Percentiles rank a stretch among this genome's conserved stretches.
These are phyloP conservation scores for Cryptococcus floricola DNA, from an alignment of 1,284 basidiomycete species.

Conservation along the genomic window DNA sequence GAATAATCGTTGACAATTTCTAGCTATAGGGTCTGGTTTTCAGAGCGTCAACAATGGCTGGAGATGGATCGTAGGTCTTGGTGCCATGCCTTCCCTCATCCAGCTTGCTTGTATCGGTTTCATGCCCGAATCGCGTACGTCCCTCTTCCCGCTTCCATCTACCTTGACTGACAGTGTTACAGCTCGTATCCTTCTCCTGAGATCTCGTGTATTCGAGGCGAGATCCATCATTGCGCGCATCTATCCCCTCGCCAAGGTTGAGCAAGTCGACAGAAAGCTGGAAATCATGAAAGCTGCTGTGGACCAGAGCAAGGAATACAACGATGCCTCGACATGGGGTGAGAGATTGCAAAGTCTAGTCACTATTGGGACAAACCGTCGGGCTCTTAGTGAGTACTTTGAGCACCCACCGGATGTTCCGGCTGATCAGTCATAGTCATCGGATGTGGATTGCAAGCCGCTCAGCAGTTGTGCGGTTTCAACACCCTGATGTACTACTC, in stretches of 20 bases:
- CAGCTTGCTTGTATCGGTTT: constrained; percentile 62
- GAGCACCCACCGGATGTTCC: background rate
- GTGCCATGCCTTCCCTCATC: constrained; percentile 62
- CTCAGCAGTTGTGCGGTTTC: constrained; percentile 76
- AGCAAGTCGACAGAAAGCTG: constrained; percentile 65
- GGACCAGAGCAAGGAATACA: constrained; percentile 60
- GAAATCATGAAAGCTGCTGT: constrained; percentile 60
- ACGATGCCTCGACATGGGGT: constrained; percentile 60
- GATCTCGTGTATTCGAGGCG: constrained; percentile 56
- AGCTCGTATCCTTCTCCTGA: constrained; percentile 69
- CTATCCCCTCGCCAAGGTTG: constrained; percentile 61
- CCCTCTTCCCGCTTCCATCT: background rate
- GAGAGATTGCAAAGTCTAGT: constrained; percentile 60
- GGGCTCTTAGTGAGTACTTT: constrained; percentile 61
- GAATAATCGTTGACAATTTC: background rate
- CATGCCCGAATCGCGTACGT: constrained; percentile 68
- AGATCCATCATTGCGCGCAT: constrained; percentile 59
- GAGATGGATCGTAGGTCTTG: constrained; percentile 79
- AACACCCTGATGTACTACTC: constrained; percentile 73
- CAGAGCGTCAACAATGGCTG: constrained; percentile 62
- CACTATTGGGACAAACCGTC: constrained; percentile 59
- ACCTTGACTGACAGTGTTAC: background rate
- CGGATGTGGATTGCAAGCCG: constrained; percentile 72
- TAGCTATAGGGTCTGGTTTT: constrained; percentile 65
- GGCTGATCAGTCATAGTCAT: constrained; percentile 54